These are phyloP conservation scores for Coleophoma cylindrospora DNA, from an alignment of 2,329 filamentous ascomycete species.

Conservation along the genomic window DNA sequence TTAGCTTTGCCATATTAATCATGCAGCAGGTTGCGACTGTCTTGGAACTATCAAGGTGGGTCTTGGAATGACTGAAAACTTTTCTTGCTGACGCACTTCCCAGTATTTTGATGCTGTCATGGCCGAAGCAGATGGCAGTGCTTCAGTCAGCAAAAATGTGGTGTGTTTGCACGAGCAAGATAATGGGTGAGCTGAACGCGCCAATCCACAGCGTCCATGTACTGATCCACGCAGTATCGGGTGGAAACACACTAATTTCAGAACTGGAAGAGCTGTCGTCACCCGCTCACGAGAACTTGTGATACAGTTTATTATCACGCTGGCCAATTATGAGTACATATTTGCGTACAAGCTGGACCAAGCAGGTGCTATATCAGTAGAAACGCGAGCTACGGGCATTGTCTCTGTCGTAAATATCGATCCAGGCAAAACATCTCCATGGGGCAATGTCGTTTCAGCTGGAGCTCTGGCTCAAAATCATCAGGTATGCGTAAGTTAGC, in stretches of 20 bases:
- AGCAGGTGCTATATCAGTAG: conserved; percentile 53
- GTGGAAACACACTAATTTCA: conserved; percentile 68
- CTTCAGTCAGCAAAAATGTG: conserved; percentile 50
- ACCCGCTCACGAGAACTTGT: conserved; percentile 58
- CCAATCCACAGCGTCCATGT: background rate
- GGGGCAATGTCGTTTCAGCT: conserved; percentile 55
- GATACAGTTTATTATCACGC: conserved; percentile 61
- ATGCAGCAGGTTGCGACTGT: conserved; percentile 43
- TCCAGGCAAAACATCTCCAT: conserved; percentile 43
- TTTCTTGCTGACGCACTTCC: conserved; percentile 6
- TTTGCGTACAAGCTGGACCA: conserved; percentile 61
- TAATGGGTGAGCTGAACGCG: conserved; percentile 36
- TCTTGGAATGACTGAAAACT: too few relatives aligned
- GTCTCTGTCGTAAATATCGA: conserved; percentile 50
- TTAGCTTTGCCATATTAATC: too few relatives aligned
- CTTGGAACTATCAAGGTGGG: conserved; percentile 55
- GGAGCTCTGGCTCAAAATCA: conserved; percentile 56
- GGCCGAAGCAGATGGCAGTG: conserved; percentile 46
- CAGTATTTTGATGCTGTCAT: conserved; percentile 52
- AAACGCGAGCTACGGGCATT: conserved; percentile 62
- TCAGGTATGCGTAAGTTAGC: conserved; percentile 35
- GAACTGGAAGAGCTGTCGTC: conserved; percentile 56
- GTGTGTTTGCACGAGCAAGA: conserved; percentile 67
- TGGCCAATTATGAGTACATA: conserved; percentile 68
- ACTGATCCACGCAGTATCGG: conserved; percentile 34